Evolutionary conservation across 345 rosid species (phyloP).

Genomic region (Salix caprea): DNA sequence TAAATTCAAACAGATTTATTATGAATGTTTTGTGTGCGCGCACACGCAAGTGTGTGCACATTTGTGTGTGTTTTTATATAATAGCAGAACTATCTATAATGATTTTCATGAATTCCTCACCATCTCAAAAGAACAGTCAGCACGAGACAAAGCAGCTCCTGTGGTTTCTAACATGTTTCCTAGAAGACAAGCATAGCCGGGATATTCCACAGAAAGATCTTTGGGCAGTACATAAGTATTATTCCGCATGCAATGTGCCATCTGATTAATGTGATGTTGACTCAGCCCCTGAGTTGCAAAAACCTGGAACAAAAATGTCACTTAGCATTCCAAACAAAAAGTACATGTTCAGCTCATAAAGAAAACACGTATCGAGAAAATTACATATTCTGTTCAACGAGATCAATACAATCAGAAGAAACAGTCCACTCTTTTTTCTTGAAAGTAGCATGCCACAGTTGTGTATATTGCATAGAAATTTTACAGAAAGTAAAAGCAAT

Average conservation of each 20-base stretch:
- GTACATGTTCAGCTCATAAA: background rate
- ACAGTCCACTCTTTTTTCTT: background rate
- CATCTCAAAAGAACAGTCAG: conserved; percentile 78
- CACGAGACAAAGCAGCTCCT: conserved; percentile 64
- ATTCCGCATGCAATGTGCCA: conserved; percentile 61
- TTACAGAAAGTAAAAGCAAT: background rate
- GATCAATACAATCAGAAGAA: background rate
- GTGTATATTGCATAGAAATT: background rate
- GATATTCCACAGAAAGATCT: conserved; percentile 56
- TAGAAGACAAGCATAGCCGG: conserved; percentile 86
- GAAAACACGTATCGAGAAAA: background rate
- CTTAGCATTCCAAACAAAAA: background rate
- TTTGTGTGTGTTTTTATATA: background rate
- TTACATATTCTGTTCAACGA: background rate
- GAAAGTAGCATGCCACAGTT: background rate
- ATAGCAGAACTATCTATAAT: background rate
- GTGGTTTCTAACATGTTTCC: conserved; percentile 86
- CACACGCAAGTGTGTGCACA: background rate
- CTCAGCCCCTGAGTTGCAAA: conserved; percentile 60
- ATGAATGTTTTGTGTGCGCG: background rate
- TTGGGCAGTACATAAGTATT: conserved; percentile 54
- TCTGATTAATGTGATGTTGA: conserved; percentile 69
- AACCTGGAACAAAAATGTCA: conserved; percentile 46
- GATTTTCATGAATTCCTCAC: conserved; percentile 30
- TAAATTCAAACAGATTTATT: background rate